Evolutionary conservation across 352 stramenopile genomes (phyloP).

Genomic region (Globisporangium megalacanthum): DNA sequence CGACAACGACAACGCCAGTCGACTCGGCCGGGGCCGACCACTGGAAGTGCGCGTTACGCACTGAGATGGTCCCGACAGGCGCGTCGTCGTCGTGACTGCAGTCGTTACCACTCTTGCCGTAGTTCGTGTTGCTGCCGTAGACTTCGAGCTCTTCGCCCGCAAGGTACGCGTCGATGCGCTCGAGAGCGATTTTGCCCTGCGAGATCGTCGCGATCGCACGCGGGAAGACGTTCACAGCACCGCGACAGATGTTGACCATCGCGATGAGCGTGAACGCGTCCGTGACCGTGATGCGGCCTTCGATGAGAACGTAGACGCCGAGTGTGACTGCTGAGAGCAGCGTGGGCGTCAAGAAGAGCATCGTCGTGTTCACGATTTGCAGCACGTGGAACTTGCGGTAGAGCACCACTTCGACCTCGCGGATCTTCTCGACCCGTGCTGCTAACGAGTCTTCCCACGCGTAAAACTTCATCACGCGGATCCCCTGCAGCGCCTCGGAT

Average conservation of each 20-base stretch:
- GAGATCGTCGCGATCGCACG: constrained; percentile 17
- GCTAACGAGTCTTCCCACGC: constrained; percentile 62
- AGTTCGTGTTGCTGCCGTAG: too few species aligned
- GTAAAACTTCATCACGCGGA: constrained; percentile 90
- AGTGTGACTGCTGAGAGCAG: constrained; percentile 35
- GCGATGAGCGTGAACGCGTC: constrained; percentile 34
- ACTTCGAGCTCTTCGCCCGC: constrained; percentile 18
- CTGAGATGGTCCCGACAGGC: too few species aligned
- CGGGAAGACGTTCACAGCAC: constrained; percentile 20
- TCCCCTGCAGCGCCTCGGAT: constrained; percentile 89
- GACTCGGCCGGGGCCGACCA: too few species aligned
- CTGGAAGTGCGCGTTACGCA: too few species aligned
- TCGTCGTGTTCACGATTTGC: constrained; percentile 52
- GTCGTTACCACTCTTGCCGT: too few species aligned
- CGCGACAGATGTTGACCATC: constrained; percentile 29
- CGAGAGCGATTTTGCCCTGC: constrained; percentile 19
- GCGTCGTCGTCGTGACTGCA: too few species aligned
- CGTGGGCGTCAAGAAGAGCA: constrained; percentile 47
- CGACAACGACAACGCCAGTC: too few species aligned
- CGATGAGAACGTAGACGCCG: constrained; percentile 32
- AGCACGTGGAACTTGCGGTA: constrained; percentile 51
- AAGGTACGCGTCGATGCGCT: constrained; percentile 22
- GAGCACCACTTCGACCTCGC: constrained; percentile 28
- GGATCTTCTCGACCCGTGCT: constrained; percentile 30
- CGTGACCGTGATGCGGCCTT: constrained; percentile 34